Evolutionary conservation across 2,329 filamentous ascomycete species (phyloP), one percentile per base, ranked within the genome.

Genomic region (Talaromyces sp.): DNA sequence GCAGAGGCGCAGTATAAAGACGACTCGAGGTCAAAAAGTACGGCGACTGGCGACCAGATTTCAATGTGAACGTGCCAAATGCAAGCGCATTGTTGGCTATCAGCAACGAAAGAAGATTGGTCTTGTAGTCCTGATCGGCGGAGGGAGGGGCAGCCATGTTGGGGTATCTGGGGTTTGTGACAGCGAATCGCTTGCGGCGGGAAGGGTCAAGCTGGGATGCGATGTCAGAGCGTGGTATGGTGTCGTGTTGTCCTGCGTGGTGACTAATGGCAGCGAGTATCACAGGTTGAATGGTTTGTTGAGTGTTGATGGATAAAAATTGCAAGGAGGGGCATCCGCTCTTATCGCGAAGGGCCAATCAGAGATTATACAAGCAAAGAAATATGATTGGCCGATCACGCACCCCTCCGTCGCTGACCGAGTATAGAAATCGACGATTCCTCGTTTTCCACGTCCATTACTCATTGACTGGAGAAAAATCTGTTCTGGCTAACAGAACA

Each of bases 11-110:
- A 61, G 89, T 89, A 84, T 95, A 92, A 80, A 98, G 96, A 73
- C 91, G 88, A 67, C 93, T 93, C 56, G 93, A 93, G 79, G 97
- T 97, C 88, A 98, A 96, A 84, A 98, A 98, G 85, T 98, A 98
- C 49, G 95, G 95, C 13, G 93, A 97, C 72, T 79, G 76, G 74
- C 94, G 91, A 80, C 92, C 91, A 63, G 93, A 97, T 82, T 99
- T 99, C 75, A 99, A 88, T 72, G 93, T 91, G 81, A 75, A 81
- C 59, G 74, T 74, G 64, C 79, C 78, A 69, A 81, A 80, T 22
- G 78, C 74, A 49, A 81, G 74, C 63, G 78, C 78, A 65, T 76
- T 76, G 70, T 75, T 77, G 69, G 77, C 73, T 62, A 80, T 73
- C 47, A 79, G 73, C 40, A 77, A 68, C 10, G 76, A 74, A 38